A percentile compares a stretch with the other conserved stretches of the same genome.
These are phyloP conservation scores for Aureobasidium sp. DNA, from an alignment of 2,329 filamentous ascomycete species.

Conservation along the genomic window DNA sequence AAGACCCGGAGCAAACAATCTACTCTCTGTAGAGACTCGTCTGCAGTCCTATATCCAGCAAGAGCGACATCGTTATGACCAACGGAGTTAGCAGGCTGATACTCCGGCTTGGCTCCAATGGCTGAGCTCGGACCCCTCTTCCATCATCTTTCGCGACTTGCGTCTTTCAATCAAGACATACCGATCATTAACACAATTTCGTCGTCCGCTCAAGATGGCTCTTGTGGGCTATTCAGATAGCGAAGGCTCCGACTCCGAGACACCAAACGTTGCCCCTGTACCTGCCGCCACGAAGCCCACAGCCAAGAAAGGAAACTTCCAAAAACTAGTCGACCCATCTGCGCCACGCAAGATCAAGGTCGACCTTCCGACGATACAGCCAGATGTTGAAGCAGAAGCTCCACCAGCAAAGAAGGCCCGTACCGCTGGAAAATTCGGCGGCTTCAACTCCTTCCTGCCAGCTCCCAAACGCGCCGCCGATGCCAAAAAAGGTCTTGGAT, in stretches of 20 bases:
- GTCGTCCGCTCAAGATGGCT: conserved; percentile 47
- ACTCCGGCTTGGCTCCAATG: not conserved
- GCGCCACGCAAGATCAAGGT: conserved; percentile 80
- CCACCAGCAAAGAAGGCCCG: conserved; percentile 66
- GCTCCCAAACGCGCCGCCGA: conserved; percentile 58
- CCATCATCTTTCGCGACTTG: not conserved
- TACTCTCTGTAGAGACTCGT: no score
- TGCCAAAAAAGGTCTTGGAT: conserved; percentile 33
- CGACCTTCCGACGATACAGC: conserved; percentile 55
- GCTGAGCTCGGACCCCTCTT: not conserved
- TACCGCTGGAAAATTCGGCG: conserved; percentile 59
- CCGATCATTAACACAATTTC: not conserved
- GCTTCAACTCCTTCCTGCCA: conserved; percentile 80
- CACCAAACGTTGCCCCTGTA: conserved; percentile 23
- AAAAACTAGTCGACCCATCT: conserved; percentile 72
- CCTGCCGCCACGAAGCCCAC: conserved; percentile 32
- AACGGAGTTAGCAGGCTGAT: not conserved
- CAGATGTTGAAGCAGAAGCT: conserved; percentile 38
- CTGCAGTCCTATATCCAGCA: not conserved
- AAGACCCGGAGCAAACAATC: no score
- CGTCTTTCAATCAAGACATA: not conserved
- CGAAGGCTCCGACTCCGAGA: conserved; percentile 57
- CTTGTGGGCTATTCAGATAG: conserved; percentile 81
- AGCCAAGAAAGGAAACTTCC: conserved; percentile 53
- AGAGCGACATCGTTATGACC: not conserved